Percentiles rank a stretch among this genome's conserved stretches.
Conservation (phyloP, 495 filamentous ascomycete species). For the Hyaloscypha hepaticicola region DNA sequence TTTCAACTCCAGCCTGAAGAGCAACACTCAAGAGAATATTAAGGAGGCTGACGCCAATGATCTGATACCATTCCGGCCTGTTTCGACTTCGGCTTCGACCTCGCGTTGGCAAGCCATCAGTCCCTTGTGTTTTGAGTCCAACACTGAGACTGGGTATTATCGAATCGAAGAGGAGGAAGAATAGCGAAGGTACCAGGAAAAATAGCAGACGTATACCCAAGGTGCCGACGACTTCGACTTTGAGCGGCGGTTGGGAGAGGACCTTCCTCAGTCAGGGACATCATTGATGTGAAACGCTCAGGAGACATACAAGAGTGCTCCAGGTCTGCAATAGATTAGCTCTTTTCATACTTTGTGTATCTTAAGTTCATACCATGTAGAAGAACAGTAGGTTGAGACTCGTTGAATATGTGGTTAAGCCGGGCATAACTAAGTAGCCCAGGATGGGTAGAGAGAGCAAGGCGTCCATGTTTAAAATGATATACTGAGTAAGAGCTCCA, state of each 20-base stretch:
- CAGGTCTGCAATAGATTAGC: slow-evolving; percentile 55
- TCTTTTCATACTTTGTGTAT: background rate
- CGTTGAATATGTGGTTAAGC: slow-evolving; percentile 65
- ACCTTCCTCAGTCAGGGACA: slow-evolving; percentile 35
- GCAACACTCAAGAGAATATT: slow-evolving; percentile 63
- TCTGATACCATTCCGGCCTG: slow-evolving; percentile 44
- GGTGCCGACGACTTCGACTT: slow-evolving; percentile 72
- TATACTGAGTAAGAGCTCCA: background rate
- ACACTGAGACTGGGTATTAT: slow-evolving; percentile 64
- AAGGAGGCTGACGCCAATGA: slow-evolving; percentile 55
- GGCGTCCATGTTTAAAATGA: slow-evolving; percentile 53
- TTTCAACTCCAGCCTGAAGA: slow-evolving; percentile 58
- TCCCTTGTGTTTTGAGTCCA: slow-evolving; percentile 67
- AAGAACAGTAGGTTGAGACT: slow-evolving; percentile 87
- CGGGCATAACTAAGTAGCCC: slow-evolving; percentile 56
- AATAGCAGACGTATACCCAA: slow-evolving; percentile 66
- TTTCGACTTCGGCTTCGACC: slow-evolving; percentile 38
- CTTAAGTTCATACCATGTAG: slow-evolving; percentile 52
- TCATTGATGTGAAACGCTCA: background rate
- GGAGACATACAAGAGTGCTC: slow-evolving; percentile 59
- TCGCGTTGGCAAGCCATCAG: slow-evolving; percentile 59
- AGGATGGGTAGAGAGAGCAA: slow-evolving; percentile 71
- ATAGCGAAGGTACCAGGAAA: slow-evolving; percentile 68
- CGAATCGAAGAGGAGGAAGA: slow-evolving; percentile 74
- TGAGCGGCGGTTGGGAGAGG: slow-evolving; percentile 69